A percentile compares a stretch with the other conserved stretches of the same genome.
Conservation (phyloP, 2,329 filamentous ascomycete species). For the Apiospora saccharicola region DNA sequence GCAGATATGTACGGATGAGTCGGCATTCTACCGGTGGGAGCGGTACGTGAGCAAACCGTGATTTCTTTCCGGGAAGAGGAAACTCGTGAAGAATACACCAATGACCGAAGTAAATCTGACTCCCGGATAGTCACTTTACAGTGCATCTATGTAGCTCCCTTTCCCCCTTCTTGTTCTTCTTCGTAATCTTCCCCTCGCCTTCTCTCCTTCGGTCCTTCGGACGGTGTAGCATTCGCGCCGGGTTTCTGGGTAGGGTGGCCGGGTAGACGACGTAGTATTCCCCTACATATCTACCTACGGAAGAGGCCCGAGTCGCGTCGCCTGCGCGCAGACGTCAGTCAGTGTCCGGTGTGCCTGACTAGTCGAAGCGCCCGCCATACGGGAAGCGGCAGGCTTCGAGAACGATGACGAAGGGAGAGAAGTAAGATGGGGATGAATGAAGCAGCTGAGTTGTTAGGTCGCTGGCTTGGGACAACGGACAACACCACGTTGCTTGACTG, state of each 20-base stretch:
- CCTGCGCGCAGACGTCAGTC: not conserved
- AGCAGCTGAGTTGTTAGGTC: not conserved
- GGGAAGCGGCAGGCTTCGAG: not conserved
- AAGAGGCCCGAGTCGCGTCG: not conserved
- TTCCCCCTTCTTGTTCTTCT: too few species aligned
- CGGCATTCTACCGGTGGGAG: not conserved
- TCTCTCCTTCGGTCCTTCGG: not conserved
- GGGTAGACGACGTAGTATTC: not conserved
- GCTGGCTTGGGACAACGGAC: not conserved
- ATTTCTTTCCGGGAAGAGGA: not conserved
- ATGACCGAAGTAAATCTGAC: not conserved
- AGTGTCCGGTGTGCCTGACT: not conserved
- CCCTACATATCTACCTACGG: not conserved
- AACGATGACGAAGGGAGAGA: not conserved
- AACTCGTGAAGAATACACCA: not conserved
- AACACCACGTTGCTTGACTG: not conserved
- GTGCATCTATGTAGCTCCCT: too few species aligned
- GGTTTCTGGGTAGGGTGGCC: not conserved
- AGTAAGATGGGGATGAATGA: not conserved
- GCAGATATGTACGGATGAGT: not conserved
- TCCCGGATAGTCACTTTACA: not conserved
- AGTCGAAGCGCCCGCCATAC: not conserved
- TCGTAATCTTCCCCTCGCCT: not conserved
- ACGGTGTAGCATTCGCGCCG: not conserved
- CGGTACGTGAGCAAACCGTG: too few species aligned